A percentile compares a stretch with the other conserved stretches of the same genome.
Conservation (phyloP, 2,329 filamentous ascomycete genomes). For the Neodidymelliopsis sp. region DNA sequence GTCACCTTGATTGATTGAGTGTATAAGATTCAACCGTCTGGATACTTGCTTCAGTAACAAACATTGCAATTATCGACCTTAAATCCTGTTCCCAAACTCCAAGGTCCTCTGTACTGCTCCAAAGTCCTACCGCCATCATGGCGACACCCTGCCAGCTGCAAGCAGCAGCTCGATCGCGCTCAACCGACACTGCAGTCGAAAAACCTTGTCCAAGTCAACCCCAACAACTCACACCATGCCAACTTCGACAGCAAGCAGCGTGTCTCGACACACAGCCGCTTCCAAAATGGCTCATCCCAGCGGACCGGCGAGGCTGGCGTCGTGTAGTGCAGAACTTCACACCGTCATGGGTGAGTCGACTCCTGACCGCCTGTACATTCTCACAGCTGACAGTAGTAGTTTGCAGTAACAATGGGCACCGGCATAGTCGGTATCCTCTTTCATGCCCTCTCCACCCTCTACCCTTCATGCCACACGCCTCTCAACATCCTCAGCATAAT, state of each 20-base stretch:
- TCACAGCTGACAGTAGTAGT: constrained; percentile 17
- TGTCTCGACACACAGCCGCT: constrained; percentile 8
- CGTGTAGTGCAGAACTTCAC: constrained; percentile 45
- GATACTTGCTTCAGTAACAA: background rate
- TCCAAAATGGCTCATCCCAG: constrained; percentile 37
- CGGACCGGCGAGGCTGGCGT: constrained; percentile 38
- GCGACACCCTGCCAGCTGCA: constrained; percentile 7
- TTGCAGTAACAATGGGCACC: constrained; percentile 37
- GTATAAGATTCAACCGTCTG: background rate
- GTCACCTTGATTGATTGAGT: background rate
- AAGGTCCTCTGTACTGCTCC: background rate
- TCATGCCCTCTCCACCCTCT: constrained; percentile 62
- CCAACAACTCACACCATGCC: constrained; percentile 16
- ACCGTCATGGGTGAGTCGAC: constrained; percentile 40
- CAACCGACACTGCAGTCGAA: constrained; percentile 13
- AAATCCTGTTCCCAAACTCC: too few species aligned
- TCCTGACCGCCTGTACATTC: too few species aligned
- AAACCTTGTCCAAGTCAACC: constrained; percentile 4
- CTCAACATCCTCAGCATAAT: constrained; percentile 64
- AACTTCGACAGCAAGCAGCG: constrained; percentile 11
- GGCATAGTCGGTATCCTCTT: constrained; percentile 62
- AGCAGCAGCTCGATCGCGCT: constrained; percentile 6
- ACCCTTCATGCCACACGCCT: constrained; percentile 56
- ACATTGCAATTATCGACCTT: background rate
- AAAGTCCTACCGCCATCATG: background rate